These are phyloP conservation scores for Ceratocystis albifundus DNA, from an alignment of 2,329 filamentous ascomycete genomes.

Conservation along the genomic window DNA sequence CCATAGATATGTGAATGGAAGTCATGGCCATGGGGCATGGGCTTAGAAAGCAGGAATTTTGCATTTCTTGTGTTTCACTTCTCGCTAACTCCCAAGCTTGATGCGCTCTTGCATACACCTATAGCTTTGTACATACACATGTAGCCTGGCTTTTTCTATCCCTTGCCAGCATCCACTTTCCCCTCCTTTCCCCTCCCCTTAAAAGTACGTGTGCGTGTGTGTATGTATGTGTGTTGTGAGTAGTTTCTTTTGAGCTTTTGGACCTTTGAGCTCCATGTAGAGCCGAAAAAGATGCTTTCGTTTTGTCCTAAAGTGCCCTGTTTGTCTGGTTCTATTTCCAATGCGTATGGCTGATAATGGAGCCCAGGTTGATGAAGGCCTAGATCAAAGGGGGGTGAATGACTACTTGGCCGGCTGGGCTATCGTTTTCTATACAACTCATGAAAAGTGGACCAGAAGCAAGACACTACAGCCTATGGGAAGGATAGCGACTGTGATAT, in stretches of 20 bases:
- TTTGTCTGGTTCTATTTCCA: not conserved
- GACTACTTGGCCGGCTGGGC: too few species aligned
- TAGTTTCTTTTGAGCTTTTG: conserved; percentile 1
- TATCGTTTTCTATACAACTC: too few species aligned
- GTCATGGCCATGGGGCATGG: too few species aligned
- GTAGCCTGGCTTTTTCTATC: not conserved
- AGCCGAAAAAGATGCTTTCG: not conserved
- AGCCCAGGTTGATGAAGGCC: too few species aligned
- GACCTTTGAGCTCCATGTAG: not conserved
- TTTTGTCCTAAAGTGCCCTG: conserved; percentile 2
- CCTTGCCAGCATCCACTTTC: conserved; percentile 1
- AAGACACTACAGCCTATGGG: too few species aligned
- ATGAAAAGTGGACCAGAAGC: too few species aligned
- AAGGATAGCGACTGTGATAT: too few species aligned
- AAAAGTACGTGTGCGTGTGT: not conserved
- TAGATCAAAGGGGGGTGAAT: too few species aligned
- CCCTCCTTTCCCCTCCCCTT: not conserved
- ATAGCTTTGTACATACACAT: not conserved
- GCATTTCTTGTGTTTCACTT: not conserved
- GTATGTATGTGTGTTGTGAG: not conserved
- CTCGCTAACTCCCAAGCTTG: not conserved
- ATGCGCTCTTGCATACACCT: not conserved
- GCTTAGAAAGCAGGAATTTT: not conserved
- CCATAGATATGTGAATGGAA: too few species aligned
- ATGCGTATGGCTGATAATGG: too few species aligned